phyloP scores from a whole-genome alignment of 345 rosid species.

The Pseudoturritis turrita region DNA sequence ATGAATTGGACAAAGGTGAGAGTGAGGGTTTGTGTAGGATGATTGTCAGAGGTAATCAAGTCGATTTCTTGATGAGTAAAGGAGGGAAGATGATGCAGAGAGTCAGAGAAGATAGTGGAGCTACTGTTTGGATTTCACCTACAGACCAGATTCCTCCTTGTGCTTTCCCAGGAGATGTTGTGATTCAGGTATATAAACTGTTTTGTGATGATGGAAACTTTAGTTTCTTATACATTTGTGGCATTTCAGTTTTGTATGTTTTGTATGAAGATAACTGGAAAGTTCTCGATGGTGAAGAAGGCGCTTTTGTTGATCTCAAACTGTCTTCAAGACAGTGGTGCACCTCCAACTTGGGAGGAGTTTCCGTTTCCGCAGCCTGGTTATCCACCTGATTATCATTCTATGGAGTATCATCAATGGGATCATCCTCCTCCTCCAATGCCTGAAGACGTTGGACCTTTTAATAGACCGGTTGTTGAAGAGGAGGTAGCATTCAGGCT shows the following conservation, averaged over 20 bases:
- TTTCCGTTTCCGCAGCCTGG: slow-evolving; percentile 45
- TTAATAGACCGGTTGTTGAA: slow-evolving; percentile 47
- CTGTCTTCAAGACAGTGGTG: slow-evolving; percentile 46
- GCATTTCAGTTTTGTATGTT: background rate
- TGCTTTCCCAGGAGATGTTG: slow-evolving; percentile 52
- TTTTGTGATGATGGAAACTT: background rate
- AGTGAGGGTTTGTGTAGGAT: slow-evolving; percentile 48
- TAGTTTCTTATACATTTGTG: background rate
- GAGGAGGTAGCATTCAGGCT: slow-evolving; percentile 61
- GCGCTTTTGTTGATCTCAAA: slow-evolving; percentile 48
- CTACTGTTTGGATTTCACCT: slow-evolving; percentile 40
- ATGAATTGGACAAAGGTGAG: slow-evolving; percentile 35
- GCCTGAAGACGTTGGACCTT: slow-evolving; percentile 43
- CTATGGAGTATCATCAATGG: slow-evolving; percentile 45
- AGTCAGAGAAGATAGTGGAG: slow-evolving; percentile 51
- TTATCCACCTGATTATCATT: slow-evolving; percentile 41
- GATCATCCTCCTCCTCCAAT: slow-evolving; percentile 54
- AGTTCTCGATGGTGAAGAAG: slow-evolving; percentile 52
- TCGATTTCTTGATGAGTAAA: slow-evolving; percentile 37
- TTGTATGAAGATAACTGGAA: slow-evolving; percentile 51
- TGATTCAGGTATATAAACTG: slow-evolving; percentile 45
- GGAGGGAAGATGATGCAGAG: slow-evolving; percentile 53
- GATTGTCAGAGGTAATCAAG: slow-evolving; percentile 46
- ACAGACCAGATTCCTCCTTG: slow-evolving; percentile 52
- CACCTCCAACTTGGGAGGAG: slow-evolving; percentile 39